Conservation (phyloP, 2,329 filamentous ascomycete genomes). For the Fusarium paranaense region DNA sequence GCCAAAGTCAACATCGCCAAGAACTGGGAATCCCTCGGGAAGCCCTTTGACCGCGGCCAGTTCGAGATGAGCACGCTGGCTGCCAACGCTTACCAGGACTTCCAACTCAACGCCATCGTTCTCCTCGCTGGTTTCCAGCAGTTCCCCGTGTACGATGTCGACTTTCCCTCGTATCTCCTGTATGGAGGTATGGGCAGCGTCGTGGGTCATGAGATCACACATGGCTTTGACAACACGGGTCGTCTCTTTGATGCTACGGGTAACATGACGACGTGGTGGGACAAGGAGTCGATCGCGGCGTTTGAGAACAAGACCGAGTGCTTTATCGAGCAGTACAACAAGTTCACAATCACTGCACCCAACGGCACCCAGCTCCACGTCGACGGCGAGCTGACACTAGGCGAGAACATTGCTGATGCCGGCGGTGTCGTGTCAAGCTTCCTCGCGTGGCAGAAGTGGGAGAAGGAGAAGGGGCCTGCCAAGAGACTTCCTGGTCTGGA, state of each 20-base stretch:
- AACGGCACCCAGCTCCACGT: slow-evolving; percentile 69
- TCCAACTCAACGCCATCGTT: slow-evolving; percentile 74
- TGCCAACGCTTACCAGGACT: slow-evolving; percentile 76
- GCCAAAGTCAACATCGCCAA: slow-evolving; percentile 59
- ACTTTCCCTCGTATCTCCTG: slow-evolving; percentile 72
- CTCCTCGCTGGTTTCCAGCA: slow-evolving; percentile 74
- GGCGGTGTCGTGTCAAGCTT: slow-evolving; percentile 74
- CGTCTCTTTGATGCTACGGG: slow-evolving; percentile 73
- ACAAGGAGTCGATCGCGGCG: slow-evolving; percentile 65
- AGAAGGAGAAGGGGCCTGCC: slow-evolving; percentile 60
- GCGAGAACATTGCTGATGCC: slow-evolving; percentile 79
- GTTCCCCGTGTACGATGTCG: slow-evolving; percentile 72
- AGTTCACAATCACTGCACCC: slow-evolving; percentile 68
- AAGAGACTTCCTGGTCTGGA: slow-evolving; percentile 70
- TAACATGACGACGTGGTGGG: slow-evolving; percentile 76
- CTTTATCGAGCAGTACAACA: slow-evolving; percentile 75
- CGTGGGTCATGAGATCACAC: slow-evolving; percentile 76
- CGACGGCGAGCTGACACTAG: slow-evolving; percentile 72
- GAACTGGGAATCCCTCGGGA: slow-evolving; percentile 69
- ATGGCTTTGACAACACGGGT: slow-evolving; percentile 76
- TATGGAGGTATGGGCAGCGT: slow-evolving; percentile 78
- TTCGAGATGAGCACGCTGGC: slow-evolving; percentile 72
- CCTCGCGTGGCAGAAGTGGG: slow-evolving; percentile 72
- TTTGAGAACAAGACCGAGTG: slow-evolving; percentile 72
- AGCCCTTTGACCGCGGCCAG: slow-evolving; percentile 69